Conservation (phyloP, 2,329 filamentous ascomycete species). For the Aulographum hederae region DNA sequence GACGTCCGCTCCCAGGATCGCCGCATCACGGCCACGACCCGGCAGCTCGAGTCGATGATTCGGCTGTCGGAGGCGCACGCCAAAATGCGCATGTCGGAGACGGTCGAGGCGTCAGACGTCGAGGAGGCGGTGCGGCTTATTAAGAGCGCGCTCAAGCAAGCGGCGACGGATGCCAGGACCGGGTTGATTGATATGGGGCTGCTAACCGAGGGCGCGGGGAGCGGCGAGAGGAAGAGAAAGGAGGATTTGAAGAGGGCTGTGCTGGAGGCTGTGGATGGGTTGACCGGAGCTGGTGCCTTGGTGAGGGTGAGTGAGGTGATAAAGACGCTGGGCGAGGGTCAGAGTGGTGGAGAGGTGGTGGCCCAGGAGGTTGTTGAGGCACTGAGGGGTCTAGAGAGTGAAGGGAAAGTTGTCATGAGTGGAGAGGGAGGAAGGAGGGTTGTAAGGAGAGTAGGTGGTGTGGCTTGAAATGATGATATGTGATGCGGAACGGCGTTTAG, state of each 20-base stretch:
- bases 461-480: no score
- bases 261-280: slow-evolving; percentile 58
- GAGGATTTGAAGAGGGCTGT: slow-evolving; percentile 72
- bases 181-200: slow-evolving; percentile 95
- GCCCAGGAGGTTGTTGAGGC: slow-evolving; percentile 66
- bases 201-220: slow-evolving; percentile 82
- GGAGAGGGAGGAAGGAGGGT: slow-evolving; percentile 74
- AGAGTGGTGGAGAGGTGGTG: slow-evolving; percentile 47
- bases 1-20: slow-evolving; percentile 64
- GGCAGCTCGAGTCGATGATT: slow-evolving; percentile 97
- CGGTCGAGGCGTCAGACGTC: slow-evolving; percentile 68
- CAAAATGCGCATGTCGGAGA: slow-evolving; percentile 74
- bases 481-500: no score
- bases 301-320: slow-evolving; percentile 67
- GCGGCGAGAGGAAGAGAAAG: slow-evolving; percentile 66
- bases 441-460: slow-evolving; percentile 55
- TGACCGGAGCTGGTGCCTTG: slow-evolving; percentile 39
- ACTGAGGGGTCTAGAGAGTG: slow-evolving; percentile 62
- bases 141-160: slow-evolving; percentile 84
- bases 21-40: slow-evolving; percentile 91
- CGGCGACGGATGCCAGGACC: slow-evolving; percentile 79
- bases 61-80: slow-evolving; percentile 90
- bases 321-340: slow-evolving; percentile 50
- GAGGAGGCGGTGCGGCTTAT: slow-evolving; percentile 83
- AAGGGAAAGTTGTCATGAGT: slow-evolving; percentile 61